These are phyloP conservation scores for Xylariaceae sp. DNA, from an alignment of 2,329 filamentous ascomycete species.

Conservation along the genomic window DNA sequence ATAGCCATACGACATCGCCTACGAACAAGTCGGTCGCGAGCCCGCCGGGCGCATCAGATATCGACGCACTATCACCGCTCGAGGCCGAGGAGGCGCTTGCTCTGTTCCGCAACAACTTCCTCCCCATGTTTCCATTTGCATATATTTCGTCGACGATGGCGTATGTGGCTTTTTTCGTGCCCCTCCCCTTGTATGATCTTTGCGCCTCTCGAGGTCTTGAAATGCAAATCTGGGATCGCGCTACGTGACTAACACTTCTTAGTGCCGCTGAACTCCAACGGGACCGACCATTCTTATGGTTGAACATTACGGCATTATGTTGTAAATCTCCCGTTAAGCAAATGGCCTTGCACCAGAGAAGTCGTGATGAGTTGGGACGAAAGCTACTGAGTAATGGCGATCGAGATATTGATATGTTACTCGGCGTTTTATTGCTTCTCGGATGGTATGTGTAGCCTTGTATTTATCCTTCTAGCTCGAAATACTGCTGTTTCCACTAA, in stretches of 20 bases:
- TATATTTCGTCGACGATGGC: constrained; percentile 24
- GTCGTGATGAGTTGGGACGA: constrained; percentile 45
- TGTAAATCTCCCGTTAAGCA: constrained; percentile 43
- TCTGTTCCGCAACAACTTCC: constrained; percentile 24
- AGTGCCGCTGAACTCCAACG: constrained; percentile 25
- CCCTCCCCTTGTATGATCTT: no score
- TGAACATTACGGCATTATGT: constrained; percentile 47
- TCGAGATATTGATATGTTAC: constrained; percentile 49
- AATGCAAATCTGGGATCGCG: not conserved
- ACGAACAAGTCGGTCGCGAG: constrained; percentile 19
- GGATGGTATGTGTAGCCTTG: constrained; percentile 40
- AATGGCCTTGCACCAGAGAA: constrained; percentile 36
- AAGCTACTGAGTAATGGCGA: constrained; percentile 48
- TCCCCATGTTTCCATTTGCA: constrained; percentile 29
- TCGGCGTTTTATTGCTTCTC: constrained; percentile 46
- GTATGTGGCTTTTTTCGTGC: constrained; percentile 2
- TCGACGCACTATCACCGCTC: constrained; percentile 17
- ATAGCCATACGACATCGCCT: constrained; percentile 11
- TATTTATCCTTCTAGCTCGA: no score
- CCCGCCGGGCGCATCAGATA: constrained; percentile 8
- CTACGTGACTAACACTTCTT: constrained; percentile 9
- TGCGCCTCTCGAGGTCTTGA: not conserved
- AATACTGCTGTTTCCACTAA: not conserved
- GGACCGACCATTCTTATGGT: constrained; percentile 45
- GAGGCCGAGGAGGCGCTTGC: constrained; percentile 27